Evolutionary conservation across 345 rosid genomes (phyloP).

Genomic region (Garcia nutans): DNA sequence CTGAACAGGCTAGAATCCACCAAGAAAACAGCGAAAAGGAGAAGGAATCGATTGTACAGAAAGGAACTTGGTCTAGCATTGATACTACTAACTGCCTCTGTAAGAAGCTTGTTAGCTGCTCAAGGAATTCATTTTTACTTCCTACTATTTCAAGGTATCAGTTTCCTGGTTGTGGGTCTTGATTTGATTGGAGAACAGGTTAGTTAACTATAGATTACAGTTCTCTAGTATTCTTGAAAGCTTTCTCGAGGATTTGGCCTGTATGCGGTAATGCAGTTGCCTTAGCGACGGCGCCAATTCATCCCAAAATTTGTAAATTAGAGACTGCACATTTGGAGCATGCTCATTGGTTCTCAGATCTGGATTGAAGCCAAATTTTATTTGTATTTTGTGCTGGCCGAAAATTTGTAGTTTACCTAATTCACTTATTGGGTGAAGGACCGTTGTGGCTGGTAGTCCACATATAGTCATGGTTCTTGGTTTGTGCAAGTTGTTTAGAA

Average conservation of each 20-base stretch:
- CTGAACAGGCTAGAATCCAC: slow-evolving; percentile 55
- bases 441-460: not conserved
- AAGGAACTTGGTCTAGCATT: slow-evolving; percentile 74
- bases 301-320: not conserved
- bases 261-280: not conserved
- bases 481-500: not conserved
- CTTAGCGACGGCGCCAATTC: not conserved
- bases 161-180: slow-evolving; percentile 78
- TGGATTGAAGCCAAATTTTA: slow-evolving; percentile 1
- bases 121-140: slow-evolving; percentile 91
- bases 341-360: not conserved
- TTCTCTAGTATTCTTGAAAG: not conserved
- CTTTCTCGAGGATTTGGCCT: not conserved
- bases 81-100: slow-evolving; percentile 62
- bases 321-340: not conserved
- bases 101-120: slow-evolving; percentile 78
- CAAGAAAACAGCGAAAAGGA: slow-evolving; percentile 43
- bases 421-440: not conserved
- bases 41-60: slow-evolving; percentile 61
- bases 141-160: slow-evolving; percentile 81
- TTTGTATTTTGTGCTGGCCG: not conserved
- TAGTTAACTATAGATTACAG: slow-evolving; percentile 30
- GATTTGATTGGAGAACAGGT: slow-evolving; percentile 94
- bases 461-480: not conserved
- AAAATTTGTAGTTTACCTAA: not conserved